A percentile compares a stretch with the other conserved stretches of the same genome.
These are phyloP conservation scores for Sarocladium brachiariae DNA, from an alignment of 2,329 filamentous ascomycete genomes.

Conservation along the genomic window DNA sequence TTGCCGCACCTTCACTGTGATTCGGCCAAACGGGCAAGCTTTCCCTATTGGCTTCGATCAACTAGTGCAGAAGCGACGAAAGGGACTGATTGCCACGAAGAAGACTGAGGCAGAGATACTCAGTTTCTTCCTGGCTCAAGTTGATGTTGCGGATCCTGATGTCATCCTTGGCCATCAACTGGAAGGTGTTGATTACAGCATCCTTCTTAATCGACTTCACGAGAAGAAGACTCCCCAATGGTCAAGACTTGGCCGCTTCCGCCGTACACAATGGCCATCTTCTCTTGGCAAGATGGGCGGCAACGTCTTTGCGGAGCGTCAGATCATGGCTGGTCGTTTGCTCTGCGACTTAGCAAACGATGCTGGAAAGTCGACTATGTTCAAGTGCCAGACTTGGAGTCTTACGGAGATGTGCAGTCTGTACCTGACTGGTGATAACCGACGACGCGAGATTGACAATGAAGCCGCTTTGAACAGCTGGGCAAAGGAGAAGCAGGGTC, in stretches of 20 bases:
- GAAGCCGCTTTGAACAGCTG: slow-evolving; percentile 81
- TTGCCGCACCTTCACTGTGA: slow-evolving; percentile 84
- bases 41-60: slow-evolving; percentile 86
- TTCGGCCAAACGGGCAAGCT: slow-evolving; percentile 67
- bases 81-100: slow-evolving; percentile 68
- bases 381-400: slow-evolving; percentile 96
- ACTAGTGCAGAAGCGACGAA: slow-evolving; percentile 63
- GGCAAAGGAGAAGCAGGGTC: slow-evolving; percentile 68
- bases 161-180: slow-evolving; percentile 90
- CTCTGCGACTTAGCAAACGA: slow-evolving; percentile 95
- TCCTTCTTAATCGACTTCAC: slow-evolving; percentile 77
- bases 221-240: slow-evolving; percentile 90
- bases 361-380: slow-evolving; percentile 94
- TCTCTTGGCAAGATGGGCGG: slow-evolving; percentile 79
- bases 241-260: slow-evolving; percentile 86
- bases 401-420: slow-evolving; percentile 95
- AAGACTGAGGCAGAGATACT: slow-evolving; percentile 81
- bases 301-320: slow-evolving; percentile 88
- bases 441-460: slow-evolving; percentile 78
- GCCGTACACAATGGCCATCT: slow-evolving; percentile 77
- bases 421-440: slow-evolving; percentile 67
- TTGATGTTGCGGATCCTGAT: slow-evolving; percentile 86
- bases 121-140: slow-evolving; percentile 80
- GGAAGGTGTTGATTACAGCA: slow-evolving; percentile 95
- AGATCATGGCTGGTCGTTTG: slow-evolving; percentile 80